Percentiles rank a stretch among this genome's conserved stretches.
phyloP scores from a whole-genome alignment of 1,284 basidiomycete genomes.

The Fomitopsis pinicola region DNA sequence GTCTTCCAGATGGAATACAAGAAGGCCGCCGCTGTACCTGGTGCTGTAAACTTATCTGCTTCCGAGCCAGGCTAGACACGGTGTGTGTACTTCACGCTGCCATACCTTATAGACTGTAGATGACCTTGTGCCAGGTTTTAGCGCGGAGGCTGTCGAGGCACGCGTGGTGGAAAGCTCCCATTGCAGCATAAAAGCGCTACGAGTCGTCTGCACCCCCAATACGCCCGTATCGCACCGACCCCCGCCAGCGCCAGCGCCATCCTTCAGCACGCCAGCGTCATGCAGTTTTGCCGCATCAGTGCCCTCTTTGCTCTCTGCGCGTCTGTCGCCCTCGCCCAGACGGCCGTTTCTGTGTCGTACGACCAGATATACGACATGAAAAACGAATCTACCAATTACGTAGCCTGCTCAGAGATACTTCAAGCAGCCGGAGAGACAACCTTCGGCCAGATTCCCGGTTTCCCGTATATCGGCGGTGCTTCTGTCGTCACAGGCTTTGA shows the following conservation, averaged over 20 bases:
- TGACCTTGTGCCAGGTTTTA: neutral
- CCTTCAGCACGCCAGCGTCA: conserved; percentile 10
- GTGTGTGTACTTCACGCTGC: neutral
- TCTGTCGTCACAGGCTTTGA: conserved; percentile 36
- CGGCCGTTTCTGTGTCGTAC: conserved; percentile 36
- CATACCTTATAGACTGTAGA: neutral
- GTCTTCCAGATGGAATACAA: neutral
- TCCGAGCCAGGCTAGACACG: neutral
- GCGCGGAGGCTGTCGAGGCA: neutral
- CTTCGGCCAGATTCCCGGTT: conserved; percentile 43
- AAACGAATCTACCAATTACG: conserved; percentile 26
- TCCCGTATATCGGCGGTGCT: conserved; percentile 46
- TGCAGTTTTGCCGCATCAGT: conserved; percentile 20
- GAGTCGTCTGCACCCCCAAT: neutral
- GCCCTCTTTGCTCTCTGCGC: conserved; percentile 15
- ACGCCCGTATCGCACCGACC: neutral
- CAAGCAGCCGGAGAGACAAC: conserved; percentile 37
- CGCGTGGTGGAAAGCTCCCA: neutral
- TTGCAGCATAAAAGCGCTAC: neutral
- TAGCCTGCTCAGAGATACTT: conserved; percentile 50
- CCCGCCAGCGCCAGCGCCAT: neutral
- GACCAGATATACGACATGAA: conserved; percentile 39
- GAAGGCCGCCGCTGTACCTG: neutral
- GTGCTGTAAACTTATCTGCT: neutral
- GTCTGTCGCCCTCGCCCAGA: conserved; percentile 17